These are phyloP conservation scores for Septoria petroselini DNA, from an alignment of 2,329 filamentous ascomycete species.

Conservation along the genomic window DNA sequence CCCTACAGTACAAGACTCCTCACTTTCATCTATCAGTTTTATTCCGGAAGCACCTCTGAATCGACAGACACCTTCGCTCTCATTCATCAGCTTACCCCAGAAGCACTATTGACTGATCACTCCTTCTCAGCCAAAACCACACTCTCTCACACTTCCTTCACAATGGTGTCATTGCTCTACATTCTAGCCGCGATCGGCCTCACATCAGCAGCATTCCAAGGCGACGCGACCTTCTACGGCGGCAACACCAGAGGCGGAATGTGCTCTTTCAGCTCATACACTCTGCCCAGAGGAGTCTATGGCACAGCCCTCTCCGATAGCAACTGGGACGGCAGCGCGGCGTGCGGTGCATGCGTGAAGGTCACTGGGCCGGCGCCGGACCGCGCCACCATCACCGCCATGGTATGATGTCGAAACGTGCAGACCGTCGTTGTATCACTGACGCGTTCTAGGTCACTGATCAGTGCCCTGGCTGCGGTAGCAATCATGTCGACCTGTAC, in stretches of 20 bases:
- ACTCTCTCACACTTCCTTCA: background rate
- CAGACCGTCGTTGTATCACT: background rate
- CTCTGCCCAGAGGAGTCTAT: constrained; percentile 56
- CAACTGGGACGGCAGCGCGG: constrained; percentile 55
- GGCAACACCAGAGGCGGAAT: constrained; percentile 51
- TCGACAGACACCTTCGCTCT: too few relatives aligned
- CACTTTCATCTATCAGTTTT: too few relatives aligned
- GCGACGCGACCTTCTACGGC: constrained; percentile 31
- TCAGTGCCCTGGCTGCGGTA: constrained; percentile 55
- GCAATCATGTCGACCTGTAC: constrained; percentile 57
- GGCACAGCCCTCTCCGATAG: constrained; percentile 61
- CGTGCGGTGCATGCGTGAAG: constrained; percentile 61
- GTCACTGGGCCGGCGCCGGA: constrained; percentile 57
- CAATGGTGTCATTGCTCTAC: constrained; percentile 20
- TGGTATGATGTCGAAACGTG: constrained; percentile 48
- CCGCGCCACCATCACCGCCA: constrained; percentile 56
- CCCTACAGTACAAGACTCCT: too few relatives aligned
- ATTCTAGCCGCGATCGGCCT: constrained; percentile 21
- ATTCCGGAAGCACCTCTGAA: too few relatives aligned
- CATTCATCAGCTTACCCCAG: too few relatives aligned
- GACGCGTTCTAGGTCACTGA: constrained; percentile 50
- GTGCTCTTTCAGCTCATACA: constrained; percentile 64
- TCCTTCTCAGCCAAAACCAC: background rate
- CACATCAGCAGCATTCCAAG: constrained; percentile 23
- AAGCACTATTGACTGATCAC: background rate